Evolutionary conservation across 2,329 filamentous ascomycete genomes (phyloP).

Genomic region (Penicillium rolfsii): DNA sequence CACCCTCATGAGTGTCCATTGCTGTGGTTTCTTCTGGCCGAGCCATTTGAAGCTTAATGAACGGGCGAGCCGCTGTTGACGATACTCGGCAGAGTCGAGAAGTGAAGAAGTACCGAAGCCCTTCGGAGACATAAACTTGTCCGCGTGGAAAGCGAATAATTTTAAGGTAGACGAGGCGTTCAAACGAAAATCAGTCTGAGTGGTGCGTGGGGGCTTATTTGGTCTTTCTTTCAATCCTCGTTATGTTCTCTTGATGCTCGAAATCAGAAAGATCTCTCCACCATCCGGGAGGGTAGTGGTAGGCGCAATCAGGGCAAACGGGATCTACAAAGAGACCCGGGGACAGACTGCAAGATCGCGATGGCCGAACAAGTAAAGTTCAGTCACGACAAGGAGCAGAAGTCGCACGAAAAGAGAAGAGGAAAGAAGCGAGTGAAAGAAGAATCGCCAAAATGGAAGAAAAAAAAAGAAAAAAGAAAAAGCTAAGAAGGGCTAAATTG

Average conservation of each 20-base stretch:
- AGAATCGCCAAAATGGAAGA: conserved; percentile 10
- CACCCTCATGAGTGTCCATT: conserved; percentile 20
- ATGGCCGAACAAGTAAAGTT: conserved; percentile 1
- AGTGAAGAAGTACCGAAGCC: conserved; percentile 28
- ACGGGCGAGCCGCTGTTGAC: conserved; percentile 41
- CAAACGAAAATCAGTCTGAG: too few species aligned
- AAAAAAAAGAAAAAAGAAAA: conserved; percentile 12
- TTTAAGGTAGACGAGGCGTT: neutral
- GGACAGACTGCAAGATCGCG: neutral
- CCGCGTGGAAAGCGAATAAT: neutral
- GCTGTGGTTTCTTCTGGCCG: conserved; percentile 31
- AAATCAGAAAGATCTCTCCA: neutral
- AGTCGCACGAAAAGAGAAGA: conserved; percentile 9
- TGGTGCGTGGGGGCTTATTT: neutral
- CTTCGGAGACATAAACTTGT: conserved; percentile 42
- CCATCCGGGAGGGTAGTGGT: neutral
- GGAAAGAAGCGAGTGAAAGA: conserved; percentile 6
- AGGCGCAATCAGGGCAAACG: conserved; percentile 9
- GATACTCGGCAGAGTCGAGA: conserved; percentile 35
- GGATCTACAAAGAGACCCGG: conserved; percentile 14
- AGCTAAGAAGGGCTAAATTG: conserved; percentile 13
- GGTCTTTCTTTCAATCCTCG: neutral
- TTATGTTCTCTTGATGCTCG: neutral
- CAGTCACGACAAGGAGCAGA: conserved; percentile 9
- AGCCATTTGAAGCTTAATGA: conserved; percentile 44